These are phyloP conservation scores for Spergularia bocconei DNA, from an alignment of 148 eudicot genomes.

Conservation along the genomic window DNA sequence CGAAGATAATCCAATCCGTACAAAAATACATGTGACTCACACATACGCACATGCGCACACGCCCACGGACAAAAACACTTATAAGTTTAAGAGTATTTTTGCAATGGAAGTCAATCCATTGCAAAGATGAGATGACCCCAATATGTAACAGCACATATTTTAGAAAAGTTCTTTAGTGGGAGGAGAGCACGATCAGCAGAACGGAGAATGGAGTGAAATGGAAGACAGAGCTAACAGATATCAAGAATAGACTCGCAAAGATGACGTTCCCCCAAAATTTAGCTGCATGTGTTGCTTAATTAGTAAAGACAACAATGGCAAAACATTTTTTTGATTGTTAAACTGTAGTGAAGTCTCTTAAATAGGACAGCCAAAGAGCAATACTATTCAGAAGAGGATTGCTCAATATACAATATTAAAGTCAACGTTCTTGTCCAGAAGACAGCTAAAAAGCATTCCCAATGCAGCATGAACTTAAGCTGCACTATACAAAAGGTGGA, in stretches of 20 bases:
- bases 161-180: too few species aligned
- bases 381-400: not conserved
- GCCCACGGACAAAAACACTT: not conserved
- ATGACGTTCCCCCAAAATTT: not conserved
- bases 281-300: not conserved
- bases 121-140: not conserved
- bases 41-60: not conserved
- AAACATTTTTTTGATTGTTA: not conserved
- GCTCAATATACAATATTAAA: not conserved
- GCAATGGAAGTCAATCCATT: not conserved
- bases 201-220: not conserved
- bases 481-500: too few species aligned
- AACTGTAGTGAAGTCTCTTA: not conserved
- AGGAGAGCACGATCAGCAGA: too few species aligned
- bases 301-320: not conserved
- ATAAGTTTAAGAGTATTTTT: not conserved
- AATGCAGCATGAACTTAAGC: not conserved
- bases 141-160: too few species aligned
- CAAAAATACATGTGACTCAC: not conserved
- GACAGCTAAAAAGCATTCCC: too few species aligned
- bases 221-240: not conserved
- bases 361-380: not conserved
- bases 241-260: not conserved
- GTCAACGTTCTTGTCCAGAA: not conserved
- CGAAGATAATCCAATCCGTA: not conserved